These are phyloP conservation scores for Phellinidium pouzarii DNA, from an alignment of 1,284 basidiomycete species.

Conservation along the genomic window DNA sequence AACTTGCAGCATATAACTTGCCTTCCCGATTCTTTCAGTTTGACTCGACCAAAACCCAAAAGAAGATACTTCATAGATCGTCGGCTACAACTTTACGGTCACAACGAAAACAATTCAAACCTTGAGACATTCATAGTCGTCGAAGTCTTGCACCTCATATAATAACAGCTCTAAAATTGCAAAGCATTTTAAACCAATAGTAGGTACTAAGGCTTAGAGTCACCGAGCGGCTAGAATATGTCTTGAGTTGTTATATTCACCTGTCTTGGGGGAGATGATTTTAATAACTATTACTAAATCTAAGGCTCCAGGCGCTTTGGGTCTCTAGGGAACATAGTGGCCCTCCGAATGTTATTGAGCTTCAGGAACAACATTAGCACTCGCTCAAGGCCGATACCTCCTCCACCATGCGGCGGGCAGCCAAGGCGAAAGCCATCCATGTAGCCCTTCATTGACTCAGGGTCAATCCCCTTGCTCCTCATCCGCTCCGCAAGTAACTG, in stretches of 20 bases:
- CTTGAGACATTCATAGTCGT: too few relatives aligned
- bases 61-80: neutral
- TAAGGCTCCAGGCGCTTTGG: constrained; percentile 71
- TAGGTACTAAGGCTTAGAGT: too few relatives aligned
- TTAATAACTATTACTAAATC: too few relatives aligned
- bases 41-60: constrained; percentile 14
- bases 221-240: too few relatives aligned
- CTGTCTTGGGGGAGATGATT: too few relatives aligned
- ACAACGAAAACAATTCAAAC: too few relatives aligned
- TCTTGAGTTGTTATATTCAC: too few relatives aligned
- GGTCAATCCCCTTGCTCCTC: constrained; percentile 77
- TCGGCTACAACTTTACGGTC: neutral
- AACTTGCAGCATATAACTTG: constrained; percentile 16
- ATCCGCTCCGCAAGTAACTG: constrained; percentile 78
- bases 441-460: constrained; percentile 84
- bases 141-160: too few relatives aligned
- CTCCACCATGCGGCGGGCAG: constrained; percentile 84
- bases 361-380: constrained; percentile 95
- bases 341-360: constrained; percentile 91
- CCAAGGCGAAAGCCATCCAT: constrained; percentile 93
- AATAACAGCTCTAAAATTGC: too few relatives aligned
- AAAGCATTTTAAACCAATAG: too few relatives aligned
- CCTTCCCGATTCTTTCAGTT: neutral
- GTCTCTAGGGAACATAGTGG: constrained; percentile 93
- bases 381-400: constrained; percentile 87